Evolutionary conservation across 352 stramenopile species (phyloP).

Genomic region (Pythium pyrilobum): DNA sequence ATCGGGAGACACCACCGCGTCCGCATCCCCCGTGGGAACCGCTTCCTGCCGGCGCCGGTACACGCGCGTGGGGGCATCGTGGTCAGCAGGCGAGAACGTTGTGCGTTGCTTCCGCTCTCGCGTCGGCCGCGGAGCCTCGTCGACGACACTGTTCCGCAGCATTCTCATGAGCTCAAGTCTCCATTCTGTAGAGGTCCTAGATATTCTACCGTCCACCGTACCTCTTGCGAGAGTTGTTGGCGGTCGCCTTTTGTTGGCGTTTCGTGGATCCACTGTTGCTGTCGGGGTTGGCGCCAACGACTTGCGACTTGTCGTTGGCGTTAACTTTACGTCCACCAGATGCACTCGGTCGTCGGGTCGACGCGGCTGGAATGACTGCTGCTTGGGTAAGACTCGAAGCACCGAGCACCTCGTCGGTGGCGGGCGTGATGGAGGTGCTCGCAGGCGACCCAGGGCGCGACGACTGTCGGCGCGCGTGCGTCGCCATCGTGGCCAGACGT

Average conservation of each 20-base stretch:
- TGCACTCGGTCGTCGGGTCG: neutral
- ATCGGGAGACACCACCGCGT: neutral
- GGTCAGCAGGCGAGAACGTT: constrained; percentile 10
- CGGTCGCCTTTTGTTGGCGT: neutral
- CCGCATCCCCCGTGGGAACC: neutral
- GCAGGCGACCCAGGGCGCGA: too few species aligned
- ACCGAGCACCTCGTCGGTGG: too few species aligned
- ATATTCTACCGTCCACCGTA: too few species aligned
- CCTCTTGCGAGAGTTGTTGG: neutral
- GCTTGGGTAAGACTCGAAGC: too few species aligned
- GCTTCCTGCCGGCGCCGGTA: constrained; percentile 9
- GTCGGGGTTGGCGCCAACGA: neutral
- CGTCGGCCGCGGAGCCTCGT: neutral
- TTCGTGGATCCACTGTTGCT: neutral
- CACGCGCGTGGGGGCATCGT: neutral
- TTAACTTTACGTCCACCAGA: neutral
- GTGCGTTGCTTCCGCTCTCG: constrained; percentile 20
- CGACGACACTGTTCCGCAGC: too few species aligned
- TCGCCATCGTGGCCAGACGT: too few species aligned
- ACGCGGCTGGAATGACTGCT: too few species aligned
- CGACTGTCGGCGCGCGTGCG: too few species aligned
- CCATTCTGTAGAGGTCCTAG: neutral
- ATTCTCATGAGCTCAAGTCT: too few species aligned
- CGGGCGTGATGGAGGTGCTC: too few species aligned
- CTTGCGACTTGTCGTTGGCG: neutral